phyloP scores from a whole-genome alignment of 805 yeast genomes.

The Candida incommunis region DNA sequence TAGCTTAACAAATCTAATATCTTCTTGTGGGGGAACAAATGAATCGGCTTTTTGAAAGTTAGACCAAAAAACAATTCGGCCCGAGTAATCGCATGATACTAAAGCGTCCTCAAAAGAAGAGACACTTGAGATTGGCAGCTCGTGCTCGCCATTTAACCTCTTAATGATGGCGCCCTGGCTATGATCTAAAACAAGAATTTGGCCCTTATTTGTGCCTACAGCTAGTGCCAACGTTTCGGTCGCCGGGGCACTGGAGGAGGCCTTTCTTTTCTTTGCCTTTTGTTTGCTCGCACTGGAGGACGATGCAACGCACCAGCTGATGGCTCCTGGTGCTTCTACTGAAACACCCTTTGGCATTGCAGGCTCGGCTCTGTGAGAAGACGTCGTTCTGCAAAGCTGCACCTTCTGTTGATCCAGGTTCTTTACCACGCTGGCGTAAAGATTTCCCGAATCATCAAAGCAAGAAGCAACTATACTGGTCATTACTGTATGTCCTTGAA shows the following conservation, averaged over 20 bases:
- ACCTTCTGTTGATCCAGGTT: neutral
- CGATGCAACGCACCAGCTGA: neutral
- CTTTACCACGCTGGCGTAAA: neutral
- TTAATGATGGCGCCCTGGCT: constrained; percentile 40
- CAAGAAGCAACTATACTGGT: neutral
- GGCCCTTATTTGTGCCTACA: constrained; percentile 50
- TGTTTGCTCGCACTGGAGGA: constrained; percentile 2
- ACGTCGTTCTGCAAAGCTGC: neutral
- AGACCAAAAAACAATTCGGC: neutral
- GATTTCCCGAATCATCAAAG: neutral
- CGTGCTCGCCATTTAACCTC: constrained; percentile 15
- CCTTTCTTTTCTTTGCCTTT: constrained; percentile 19
- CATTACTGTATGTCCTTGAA: neutral
- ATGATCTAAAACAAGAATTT: constrained; percentile 51
- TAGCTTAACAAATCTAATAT: neutral
- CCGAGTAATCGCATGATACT: neutral
- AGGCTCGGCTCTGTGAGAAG: neutral
- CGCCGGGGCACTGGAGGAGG: neutral
- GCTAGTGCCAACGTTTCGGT: constrained; percentile 29
- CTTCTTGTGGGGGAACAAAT: neutral
- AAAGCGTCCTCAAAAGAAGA: neutral
- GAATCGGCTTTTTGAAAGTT: neutral
- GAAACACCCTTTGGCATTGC: neutral
- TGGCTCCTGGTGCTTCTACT: neutral
- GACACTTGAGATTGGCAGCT: neutral